A percentile compares a stretch with the other conserved stretches of the same genome.
Conservation (phyloP, 2,329 filamentous ascomycete genomes). For the Colletotrichum sojae region DNA sequence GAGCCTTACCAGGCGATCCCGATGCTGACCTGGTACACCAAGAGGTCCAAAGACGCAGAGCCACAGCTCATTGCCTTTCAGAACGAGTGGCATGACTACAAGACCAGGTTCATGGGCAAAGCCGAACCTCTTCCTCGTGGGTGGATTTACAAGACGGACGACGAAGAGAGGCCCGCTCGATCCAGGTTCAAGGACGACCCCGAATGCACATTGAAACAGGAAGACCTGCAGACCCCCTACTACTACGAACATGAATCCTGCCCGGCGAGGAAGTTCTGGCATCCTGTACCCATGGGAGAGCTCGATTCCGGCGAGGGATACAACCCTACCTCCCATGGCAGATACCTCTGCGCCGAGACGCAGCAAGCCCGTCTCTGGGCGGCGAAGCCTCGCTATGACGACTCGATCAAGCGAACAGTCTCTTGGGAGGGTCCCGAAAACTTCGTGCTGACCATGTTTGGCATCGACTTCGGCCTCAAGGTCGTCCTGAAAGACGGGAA, state of each 20-base stretch:
- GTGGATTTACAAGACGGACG: not conserved
- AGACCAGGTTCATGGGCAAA: not conserved
- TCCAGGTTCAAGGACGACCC: not conserved
- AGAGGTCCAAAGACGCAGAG: not conserved
- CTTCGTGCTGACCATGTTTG: not conserved
- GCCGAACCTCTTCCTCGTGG: not conserved
- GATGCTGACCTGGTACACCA: not conserved
- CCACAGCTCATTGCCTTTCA: not conserved
- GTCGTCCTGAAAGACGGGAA: not conserved
- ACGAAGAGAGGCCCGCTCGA: not conserved
- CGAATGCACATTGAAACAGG: not conserved
- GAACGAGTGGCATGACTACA: not conserved
- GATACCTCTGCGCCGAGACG: not conserved
- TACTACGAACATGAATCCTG: not conserved
- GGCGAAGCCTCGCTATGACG: not conserved
- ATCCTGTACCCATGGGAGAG: not conserved
- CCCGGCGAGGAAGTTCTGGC: not conserved
- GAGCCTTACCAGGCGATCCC: not conserved
- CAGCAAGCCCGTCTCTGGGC: not conserved
- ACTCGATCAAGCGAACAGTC: not conserved
- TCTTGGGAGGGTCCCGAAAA: not conserved
- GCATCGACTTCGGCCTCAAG: not conserved
- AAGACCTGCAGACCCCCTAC: not conserved
- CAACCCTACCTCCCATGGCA: not conserved
- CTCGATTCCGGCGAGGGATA: not conserved